Evolutionary conservation across 2,329 filamentous ascomycete species (phyloP), one percentile per base, ranked within the genome.

Genomic region (Xylariaceae sp.): DNA sequence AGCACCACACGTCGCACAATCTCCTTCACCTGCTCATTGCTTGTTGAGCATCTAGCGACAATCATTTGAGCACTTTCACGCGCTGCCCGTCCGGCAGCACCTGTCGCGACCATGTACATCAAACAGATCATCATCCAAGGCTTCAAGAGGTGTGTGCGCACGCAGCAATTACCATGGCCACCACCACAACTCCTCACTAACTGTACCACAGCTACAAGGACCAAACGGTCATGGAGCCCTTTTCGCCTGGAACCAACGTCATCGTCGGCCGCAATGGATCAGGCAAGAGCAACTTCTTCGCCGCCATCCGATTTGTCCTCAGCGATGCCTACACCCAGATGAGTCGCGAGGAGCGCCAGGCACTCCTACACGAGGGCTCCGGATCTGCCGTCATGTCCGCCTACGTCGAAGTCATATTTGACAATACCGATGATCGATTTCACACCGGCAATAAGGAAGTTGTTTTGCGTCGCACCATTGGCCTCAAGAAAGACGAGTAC

Each of bases 91-190:
- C 46, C 50, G 62, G 62, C 62, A 62, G 62, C 61, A 55, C 53
- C 55, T 49, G 52, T 52, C 50, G 59, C 62, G 67, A 75, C 60
- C 64, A 95, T 96, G 91, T 93, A 94, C 75, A 96, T 98, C 79
- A 98, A 98, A 71, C 93, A 98, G 75, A 96, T 97, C 68, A 97
- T 96, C 69, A 97, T 98, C 66, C 93, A 98, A 70, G 93, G 93
- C 82, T 98, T 98, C 74, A 98, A 98, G 74, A 96, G 90, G 90
- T 94, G 38, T 21, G 51, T 49, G 45, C 21, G 69, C 57, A 70
- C 63, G 45, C 42, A 33, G 44, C 45, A 36, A 29, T 25, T 29
- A 40, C 45, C 20, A 40, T 16, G 23, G 14, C 16, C 38, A 21
- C 27, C 6, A 34, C 19, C 20, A 11, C 17, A 51, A 35, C 49